Evolutionary conservation across 1,284 basidiomycete genomes (phyloP).

Genomic region (Sporisorium scitamineum): DNA sequence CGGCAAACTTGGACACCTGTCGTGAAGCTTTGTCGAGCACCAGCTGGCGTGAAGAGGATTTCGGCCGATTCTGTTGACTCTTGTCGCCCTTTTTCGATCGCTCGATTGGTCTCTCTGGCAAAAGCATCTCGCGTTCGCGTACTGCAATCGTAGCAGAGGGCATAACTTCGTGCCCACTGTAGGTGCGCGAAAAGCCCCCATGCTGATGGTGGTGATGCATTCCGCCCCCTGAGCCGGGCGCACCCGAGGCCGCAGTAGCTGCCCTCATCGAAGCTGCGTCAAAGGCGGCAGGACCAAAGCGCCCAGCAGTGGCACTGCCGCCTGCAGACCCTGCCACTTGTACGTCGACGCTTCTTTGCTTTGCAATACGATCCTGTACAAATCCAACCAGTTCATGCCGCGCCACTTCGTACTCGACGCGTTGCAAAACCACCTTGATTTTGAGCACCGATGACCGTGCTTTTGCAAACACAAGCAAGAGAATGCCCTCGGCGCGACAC

Average conservation of each 20-base stretch:
- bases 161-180: slow-evolving; percentile 48
- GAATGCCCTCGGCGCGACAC: slow-evolving; percentile 67
- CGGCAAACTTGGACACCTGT: slow-evolving; percentile 53
- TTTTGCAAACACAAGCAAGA: slow-evolving; percentile 62
- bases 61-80: slow-evolving; percentile 50
- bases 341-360: slow-evolving; percentile 54
- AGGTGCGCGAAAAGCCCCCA: slow-evolving; percentile 33
- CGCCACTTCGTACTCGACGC: slow-evolving; percentile 61
- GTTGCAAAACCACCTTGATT: slow-evolving; percentile 59
- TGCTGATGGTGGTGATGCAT: slow-evolving; percentile 39
- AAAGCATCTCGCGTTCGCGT: slow-evolving; percentile 51
- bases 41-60: slow-evolving; percentile 48
- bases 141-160: slow-evolving; percentile 45
- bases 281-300: slow-evolving; percentile 16
- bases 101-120: slow-evolving; percentile 52
- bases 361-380: slow-evolving; percentile 57
- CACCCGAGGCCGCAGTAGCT: slow-evolving; percentile 12
- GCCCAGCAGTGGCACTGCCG: slow-evolving; percentile 1
- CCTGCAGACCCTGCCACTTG: slow-evolving; percentile 38
- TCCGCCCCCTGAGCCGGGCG: slow-evolving; percentile 17
- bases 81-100: slow-evolving; percentile 53
- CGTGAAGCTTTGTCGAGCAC: slow-evolving; percentile 59
- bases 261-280: slow-evolving; percentile 29
- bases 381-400: slow-evolving; percentile 56
- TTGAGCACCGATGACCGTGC: slow-evolving; percentile 59